Conservation (phyloP, 306 rosid species). For the Corylus heterophylla region DNA sequence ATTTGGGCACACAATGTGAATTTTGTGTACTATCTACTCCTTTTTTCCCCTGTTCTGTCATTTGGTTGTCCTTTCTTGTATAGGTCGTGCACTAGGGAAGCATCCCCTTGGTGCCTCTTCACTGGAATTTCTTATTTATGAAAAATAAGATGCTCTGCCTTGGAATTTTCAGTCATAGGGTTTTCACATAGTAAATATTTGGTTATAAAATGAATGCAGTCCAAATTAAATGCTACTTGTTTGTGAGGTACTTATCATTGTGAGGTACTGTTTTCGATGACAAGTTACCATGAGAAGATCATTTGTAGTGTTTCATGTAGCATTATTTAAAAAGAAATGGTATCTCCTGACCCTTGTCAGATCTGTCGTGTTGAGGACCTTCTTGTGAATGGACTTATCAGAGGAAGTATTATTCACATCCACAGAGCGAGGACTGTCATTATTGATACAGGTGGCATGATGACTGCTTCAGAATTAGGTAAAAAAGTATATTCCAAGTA, state of each 20-base stretch:
- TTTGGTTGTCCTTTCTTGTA: not conserved
- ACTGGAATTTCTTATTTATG: not conserved
- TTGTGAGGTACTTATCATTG: not conserved
- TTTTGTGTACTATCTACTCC: not conserved
- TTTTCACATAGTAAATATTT: not conserved
- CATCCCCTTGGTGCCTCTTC: not conserved
- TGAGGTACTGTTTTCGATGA: not conserved
- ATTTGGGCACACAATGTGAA: not conserved
- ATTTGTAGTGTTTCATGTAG: not conserved
- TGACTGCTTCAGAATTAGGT: conserved; percentile 87
- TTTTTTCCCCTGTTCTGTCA: not conserved
- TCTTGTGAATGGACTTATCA: conserved; percentile 78
- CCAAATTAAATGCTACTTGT: not conserved
- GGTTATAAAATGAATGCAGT: not conserved
- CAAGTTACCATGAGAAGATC: conserved; percentile 3
- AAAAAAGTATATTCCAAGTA: conserved; percentile 24
- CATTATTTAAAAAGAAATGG: conserved; percentile 13
- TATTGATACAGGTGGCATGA: conserved; percentile 61
- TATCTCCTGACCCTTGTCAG: conserved; percentile 46
- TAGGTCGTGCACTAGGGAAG: not conserved
- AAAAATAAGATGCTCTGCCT: not conserved
- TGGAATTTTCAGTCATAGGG: not conserved
- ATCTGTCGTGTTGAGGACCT: conserved; percentile 99
- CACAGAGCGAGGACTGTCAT: conserved; percentile 96
- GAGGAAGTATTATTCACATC: conserved; percentile 93